These are phyloP conservation scores for Phialophora verrucosa DNA, from an alignment of 2,329 filamentous ascomycete species.

Conservation along the genomic window DNA sequence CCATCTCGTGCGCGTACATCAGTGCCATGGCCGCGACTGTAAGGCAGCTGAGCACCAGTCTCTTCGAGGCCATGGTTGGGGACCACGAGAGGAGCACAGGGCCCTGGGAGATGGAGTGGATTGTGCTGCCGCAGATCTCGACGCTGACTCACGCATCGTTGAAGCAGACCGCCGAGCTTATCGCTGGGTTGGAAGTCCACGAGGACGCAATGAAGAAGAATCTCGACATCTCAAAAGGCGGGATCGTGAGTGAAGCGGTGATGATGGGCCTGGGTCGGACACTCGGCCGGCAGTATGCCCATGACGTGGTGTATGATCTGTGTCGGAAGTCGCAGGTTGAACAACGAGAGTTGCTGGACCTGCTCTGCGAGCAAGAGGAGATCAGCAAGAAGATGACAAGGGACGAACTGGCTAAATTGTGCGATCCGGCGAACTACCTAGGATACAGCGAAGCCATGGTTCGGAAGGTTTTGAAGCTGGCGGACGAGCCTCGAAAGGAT, in stretches of 20 bases:
- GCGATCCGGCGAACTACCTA: conserved; percentile 61
- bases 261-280: conserved; percentile 63
- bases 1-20: conserved; percentile 63
- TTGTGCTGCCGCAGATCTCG: conserved; percentile 61
- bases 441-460: conserved; percentile 46
- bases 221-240: conserved; percentile 57
- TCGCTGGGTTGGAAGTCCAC: conserved; percentile 60
- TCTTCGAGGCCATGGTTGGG: conserved; percentile 62
- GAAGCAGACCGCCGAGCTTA: conserved; percentile 60
- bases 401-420: conserved; percentile 58
- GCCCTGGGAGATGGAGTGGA: conserved; percentile 66
- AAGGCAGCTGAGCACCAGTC: conserved; percentile 58
- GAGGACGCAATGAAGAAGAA: conserved; percentile 58
- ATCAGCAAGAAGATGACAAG: conserved; percentile 54
- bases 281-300: conserved; percentile 60
- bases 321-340: conserved; percentile 57
- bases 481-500: conserved; percentile 21
- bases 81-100: conserved; percentile 65
- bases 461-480: conserved; percentile 42
- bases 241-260: conserved; percentile 65
- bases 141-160: conserved; percentile 60
- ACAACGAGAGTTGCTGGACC: conserved; percentile 52
- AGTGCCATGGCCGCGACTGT: conserved; percentile 61
- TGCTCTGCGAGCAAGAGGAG: conserved; percentile 49
- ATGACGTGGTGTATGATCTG: conserved; percentile 63